These are phyloP conservation scores for Litsea cubeba DNA, from an alignment of 164 flowering plant genomes.

Conservation along the genomic window DNA sequence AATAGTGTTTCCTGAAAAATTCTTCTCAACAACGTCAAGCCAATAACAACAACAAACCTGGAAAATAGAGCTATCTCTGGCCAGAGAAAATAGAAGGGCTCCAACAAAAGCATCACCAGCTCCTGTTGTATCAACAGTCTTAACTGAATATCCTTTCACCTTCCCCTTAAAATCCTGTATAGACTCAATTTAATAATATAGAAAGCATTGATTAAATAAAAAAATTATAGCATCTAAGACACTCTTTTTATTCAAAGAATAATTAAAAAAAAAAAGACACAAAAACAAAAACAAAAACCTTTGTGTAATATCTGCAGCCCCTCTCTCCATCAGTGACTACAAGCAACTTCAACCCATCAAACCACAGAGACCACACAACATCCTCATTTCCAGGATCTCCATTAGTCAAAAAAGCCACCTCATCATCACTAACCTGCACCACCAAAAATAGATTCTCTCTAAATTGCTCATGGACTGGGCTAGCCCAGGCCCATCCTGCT, in stretches of 20 bases:
- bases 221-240: too few species aligned
- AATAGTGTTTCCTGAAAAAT: too few species aligned
- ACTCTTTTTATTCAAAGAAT: too few species aligned
- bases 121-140: slow-evolving; percentile 71
- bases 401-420: slow-evolving; percentile 56
- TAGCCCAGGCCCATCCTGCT: too few species aligned
- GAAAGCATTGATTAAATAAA: too few species aligned
- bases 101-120: slow-evolving; percentile 89
- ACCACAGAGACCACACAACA: slow-evolving; percentile 44
- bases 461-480: too few species aligned
- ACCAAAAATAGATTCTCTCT: background rate
- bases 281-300: slow-evolving; percentile 22
- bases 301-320: slow-evolving; percentile 81
- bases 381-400: slow-evolving; percentile 49
- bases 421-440: slow-evolving; percentile 64
- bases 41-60: background rate
- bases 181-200: too few species aligned
- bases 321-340: slow-evolving; percentile 66
- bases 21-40: too few species aligned
- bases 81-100: slow-evolving; percentile 36
- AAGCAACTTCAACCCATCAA: slow-evolving; percentile 52
- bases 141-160: slow-evolving; percentile 47
- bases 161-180: slow-evolving; percentile 55
- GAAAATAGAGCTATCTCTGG: slow-evolving; percentile 12
- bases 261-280: background rate